These are phyloP conservation scores for Penicillium palitans DNA, from an alignment of 2,329 filamentous ascomycete species.

Conservation along the genomic window DNA sequence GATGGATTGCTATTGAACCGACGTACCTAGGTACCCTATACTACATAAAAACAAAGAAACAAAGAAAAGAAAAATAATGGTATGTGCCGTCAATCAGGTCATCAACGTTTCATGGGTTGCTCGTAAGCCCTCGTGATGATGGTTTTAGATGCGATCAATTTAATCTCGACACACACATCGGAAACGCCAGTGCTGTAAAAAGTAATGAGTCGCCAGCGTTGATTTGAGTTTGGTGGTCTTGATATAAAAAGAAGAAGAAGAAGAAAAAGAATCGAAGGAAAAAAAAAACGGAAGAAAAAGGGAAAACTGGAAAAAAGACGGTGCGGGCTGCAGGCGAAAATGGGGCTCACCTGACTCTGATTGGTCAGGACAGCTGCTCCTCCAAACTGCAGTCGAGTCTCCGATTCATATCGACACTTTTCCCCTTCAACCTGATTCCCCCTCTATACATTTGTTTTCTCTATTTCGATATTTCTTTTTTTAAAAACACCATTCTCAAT, in stretches of 20 bases:
- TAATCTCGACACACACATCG: constrained; percentile 71
- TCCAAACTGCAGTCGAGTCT: constrained; percentile 22
- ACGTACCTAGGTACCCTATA: constrained; percentile 28
- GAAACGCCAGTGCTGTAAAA: constrained; percentile 67
- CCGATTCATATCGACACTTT: constrained; percentile 32
- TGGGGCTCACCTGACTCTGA: constrained; percentile 17
- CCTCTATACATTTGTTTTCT: constrained; percentile 6
- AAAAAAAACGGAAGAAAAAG: constrained; percentile 18
- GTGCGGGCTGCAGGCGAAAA: constrained; percentile 30
- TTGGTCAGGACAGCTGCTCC: constrained; percentile 29
- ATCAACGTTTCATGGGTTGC: constrained; percentile 49
- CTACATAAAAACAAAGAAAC: constrained; percentile 7
- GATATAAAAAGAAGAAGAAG: constrained; percentile 43
- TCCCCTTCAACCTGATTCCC: constrained; percentile 11
- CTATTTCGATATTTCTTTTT: constrained; percentile 12
- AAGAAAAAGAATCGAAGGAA: constrained; percentile 13
- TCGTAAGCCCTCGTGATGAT: constrained; percentile 64
- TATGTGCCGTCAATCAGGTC: constrained; percentile 48
- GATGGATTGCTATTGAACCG: constrained; percentile 7
- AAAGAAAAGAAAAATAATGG: constrained; percentile 1
- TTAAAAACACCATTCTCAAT: not conserved
- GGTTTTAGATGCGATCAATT: constrained; percentile 72
- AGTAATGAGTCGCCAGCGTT: constrained; percentile 60
- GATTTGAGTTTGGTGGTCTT: constrained; percentile 76
- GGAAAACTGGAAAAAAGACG: constrained; percentile 33